A percentile compares a stretch with the other conserved stretches of the same genome.
Conservation (phyloP, 176 grass and related monocot species). For the Poa annua region DNA sequence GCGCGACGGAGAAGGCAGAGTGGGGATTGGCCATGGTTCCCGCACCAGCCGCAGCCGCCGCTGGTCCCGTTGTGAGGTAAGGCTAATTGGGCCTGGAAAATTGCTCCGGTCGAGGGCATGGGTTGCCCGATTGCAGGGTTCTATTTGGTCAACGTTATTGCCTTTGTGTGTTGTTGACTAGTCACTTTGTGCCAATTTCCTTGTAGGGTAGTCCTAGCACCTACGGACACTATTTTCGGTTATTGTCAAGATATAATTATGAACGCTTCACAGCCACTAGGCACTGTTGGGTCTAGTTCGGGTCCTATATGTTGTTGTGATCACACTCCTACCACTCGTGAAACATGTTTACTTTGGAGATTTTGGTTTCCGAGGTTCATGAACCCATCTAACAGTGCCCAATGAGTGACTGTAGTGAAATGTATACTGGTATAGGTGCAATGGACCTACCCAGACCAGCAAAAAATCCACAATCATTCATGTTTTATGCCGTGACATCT, state of each 20-base stretch:
- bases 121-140: neutral
- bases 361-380: neutral
- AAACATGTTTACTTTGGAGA: neutral
- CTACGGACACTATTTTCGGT: neutral
- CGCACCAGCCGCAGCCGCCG: slow-evolving; percentile 2
- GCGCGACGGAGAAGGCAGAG: slow-evolving; percentile 37
- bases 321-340: neutral
- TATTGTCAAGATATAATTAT: neutral
- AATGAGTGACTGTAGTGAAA: neutral
- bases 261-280: neutral
- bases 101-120: slow-evolving; percentile 9
- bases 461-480: too few relatives aligned
- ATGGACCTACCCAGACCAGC: too few relatives aligned
- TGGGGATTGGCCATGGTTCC: slow-evolving; percentile 37
- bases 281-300: neutral
- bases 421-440: neutral
- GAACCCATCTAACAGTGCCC: neutral
- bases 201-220: neutral
- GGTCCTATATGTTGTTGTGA: too few relatives aligned
- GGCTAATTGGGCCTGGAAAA: neutral
- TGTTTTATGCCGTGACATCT: neutral
- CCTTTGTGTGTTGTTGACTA: slow-evolving; percentile 18
- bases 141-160: slow-evolving; percentile 31
- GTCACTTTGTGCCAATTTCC: neutral
- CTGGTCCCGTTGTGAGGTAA: slow-evolving; percentile 56